Conservation (phyloP, 495 filamentous ascomycete species). For the Schizothecium vesticola region DNA sequence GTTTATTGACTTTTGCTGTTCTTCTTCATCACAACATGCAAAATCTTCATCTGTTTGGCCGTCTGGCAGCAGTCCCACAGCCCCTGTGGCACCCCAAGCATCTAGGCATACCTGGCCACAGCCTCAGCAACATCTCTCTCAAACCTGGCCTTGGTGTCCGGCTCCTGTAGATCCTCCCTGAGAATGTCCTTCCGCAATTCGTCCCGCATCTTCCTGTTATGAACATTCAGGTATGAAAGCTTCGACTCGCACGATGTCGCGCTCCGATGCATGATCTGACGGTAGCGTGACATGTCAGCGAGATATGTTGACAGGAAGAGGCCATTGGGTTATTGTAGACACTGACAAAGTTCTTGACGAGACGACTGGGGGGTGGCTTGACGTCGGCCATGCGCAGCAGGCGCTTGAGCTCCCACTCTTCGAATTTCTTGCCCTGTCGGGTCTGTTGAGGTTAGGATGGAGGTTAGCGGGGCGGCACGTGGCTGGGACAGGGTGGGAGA, state of each 20-base stretch:
- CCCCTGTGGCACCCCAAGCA: neutral
- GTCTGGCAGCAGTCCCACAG: no score
- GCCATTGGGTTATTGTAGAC: neutral
- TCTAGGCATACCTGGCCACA: neutral
- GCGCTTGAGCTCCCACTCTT: neutral
- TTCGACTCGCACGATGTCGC: neutral
- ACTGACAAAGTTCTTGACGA: neutral
- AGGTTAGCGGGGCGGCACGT: neutral
- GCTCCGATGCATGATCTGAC: neutral
- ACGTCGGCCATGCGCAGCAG: neutral
- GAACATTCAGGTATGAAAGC: neutral
- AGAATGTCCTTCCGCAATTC: neutral
- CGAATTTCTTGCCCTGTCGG: neutral
- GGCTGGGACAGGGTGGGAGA: neutral
- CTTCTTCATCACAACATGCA: no score
- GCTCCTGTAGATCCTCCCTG: neutral
- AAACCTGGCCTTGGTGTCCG: neutral
- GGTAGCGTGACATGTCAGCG: neutral
- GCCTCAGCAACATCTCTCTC: neutral
- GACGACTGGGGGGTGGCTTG: neutral
- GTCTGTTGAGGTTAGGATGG: neutral
- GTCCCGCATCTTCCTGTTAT: neutral
- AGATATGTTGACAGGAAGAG: neutral
- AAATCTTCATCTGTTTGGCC: no score
- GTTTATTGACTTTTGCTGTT: no score